phyloP scores from a whole-genome alignment of 306 rosid species.

The Cucurbita argyrosperma region DNA sequence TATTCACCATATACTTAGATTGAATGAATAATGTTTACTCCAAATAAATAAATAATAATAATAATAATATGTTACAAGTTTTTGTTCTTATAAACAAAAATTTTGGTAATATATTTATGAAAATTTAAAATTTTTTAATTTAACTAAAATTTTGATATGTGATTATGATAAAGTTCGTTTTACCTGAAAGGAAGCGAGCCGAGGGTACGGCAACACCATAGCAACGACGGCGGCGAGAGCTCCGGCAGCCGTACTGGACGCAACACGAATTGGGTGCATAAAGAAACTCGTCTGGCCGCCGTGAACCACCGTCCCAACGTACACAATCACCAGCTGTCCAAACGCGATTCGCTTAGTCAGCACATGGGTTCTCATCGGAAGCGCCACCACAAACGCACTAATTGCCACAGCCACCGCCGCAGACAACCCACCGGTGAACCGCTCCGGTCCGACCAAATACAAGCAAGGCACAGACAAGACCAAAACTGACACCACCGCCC shows the following conservation, averaged over 20 bases:
- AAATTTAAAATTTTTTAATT: too few species aligned
- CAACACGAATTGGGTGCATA: slow-evolving; percentile 40
- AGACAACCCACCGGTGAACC: slow-evolving; percentile 12
- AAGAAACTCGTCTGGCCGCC: slow-evolving; percentile 23
- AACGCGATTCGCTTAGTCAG: slow-evolving; percentile 51
- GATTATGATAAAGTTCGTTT: neutral
- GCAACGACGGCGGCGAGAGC: slow-evolving; percentile 57
- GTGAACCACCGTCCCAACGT: slow-evolving; percentile 37
- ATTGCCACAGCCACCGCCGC: slow-evolving; percentile 27
- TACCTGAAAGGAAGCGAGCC: slow-evolving; percentile 39
- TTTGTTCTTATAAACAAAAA: too few species aligned
- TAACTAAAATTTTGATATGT: neutral
- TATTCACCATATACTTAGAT: too few species aligned
- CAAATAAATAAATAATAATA: too few species aligned
- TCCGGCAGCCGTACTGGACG: slow-evolving; percentile 44
- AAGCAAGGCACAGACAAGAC: slow-evolving; percentile 20
- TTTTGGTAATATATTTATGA: too few species aligned
- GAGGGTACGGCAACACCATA: slow-evolving; percentile 52
- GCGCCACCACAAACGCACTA: slow-evolving; percentile 36
- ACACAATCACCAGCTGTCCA: slow-evolving; percentile 59
- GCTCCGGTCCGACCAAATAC: slow-evolving; percentile 30
- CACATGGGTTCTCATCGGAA: slow-evolving; percentile 46
- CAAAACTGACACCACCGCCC: slow-evolving; percentile 30
- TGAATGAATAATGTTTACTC: too few species aligned
- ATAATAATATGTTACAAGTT: too few species aligned